phyloP scores from a whole-genome alignment of 148 eudicot species.

The Chenopodium album region DNA sequence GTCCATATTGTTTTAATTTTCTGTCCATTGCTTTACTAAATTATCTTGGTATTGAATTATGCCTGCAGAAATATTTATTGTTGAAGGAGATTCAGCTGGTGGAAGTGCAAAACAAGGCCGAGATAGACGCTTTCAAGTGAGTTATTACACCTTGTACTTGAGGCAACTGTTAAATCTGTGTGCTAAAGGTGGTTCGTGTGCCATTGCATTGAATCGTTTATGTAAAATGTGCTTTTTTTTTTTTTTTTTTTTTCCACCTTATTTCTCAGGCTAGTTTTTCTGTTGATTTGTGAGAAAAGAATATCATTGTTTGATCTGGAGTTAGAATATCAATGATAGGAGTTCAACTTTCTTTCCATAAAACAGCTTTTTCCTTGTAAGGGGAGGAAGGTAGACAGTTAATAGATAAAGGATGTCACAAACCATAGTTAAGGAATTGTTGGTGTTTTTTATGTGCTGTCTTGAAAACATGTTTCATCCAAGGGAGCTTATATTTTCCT shows the following conservation, averaged over 20 bases:
- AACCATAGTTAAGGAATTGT: neutral
- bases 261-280: neutral
- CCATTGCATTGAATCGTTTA: neutral
- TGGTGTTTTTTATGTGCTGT: neutral
- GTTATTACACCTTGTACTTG: neutral
- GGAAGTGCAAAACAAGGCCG: slow-evolving; percentile 99
- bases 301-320: neutral
- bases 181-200: neutral
- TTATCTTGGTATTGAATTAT: slow-evolving; percentile 9
- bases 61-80: slow-evolving; percentile 88
- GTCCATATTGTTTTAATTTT: neutral
- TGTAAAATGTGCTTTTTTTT: neutral
- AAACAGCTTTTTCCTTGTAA: neutral
- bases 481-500: neutral
- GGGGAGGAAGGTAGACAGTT: neutral
- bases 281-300: neutral
- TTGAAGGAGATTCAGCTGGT: slow-evolving; percentile 99
- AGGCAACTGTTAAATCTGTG: neutral
- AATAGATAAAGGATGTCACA: neutral
- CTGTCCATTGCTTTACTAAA: neutral
- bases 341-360: neutral
- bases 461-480: neutral
- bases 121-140: slow-evolving; percentile 94
- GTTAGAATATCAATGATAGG: neutral
- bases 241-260: neutral